phyloP scores from a whole-genome alignment of 495 filamentous ascomycete genomes.

The Delitschia confertaspora region DNA sequence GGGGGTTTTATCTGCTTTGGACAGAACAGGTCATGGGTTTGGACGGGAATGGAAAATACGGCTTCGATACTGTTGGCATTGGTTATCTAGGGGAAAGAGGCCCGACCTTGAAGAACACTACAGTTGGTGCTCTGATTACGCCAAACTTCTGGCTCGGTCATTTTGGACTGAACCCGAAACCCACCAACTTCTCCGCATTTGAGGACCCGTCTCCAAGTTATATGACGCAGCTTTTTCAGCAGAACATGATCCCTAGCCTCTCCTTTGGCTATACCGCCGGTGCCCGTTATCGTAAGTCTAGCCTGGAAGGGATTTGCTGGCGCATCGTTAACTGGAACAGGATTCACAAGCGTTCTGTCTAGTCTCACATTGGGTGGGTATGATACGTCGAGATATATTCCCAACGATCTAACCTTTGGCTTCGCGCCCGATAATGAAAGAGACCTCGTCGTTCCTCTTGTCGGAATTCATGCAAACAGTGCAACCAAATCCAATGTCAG shows the following conservation, averaged over 20 bases:
- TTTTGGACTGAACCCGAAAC: slow-evolving; percentile 46
- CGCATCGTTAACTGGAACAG: slow-evolving; percentile 25
- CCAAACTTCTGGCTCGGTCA: slow-evolving; percentile 46
- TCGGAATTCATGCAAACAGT: slow-evolving; percentile 35
- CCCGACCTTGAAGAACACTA: slow-evolving; percentile 40
- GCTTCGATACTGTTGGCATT: slow-evolving; percentile 45
- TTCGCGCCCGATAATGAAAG: slow-evolving; percentile 43
- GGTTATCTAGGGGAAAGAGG: slow-evolving; percentile 37
- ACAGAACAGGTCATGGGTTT: slow-evolving; percentile 35
- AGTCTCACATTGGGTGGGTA: slow-evolving; percentile 51
- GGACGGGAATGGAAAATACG: slow-evolving; percentile 38
- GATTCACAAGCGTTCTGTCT: slow-evolving; percentile 42
- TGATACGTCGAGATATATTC: slow-evolving; percentile 43
- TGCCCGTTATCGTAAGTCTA: slow-evolving; percentile 40
- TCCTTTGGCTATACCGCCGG: slow-evolving; percentile 52
- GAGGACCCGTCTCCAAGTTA: slow-evolving; percentile 43
- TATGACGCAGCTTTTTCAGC: slow-evolving; percentile 40
- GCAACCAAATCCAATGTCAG: slow-evolving; percentile 15
- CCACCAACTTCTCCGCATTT: slow-evolving; percentile 41
- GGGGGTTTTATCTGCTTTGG: slow-evolving; percentile 29
- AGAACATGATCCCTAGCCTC: slow-evolving; percentile 42
- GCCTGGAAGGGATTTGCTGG: neutral
- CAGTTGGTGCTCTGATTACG: slow-evolving; percentile 40
- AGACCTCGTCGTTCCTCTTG: slow-evolving; percentile 43
- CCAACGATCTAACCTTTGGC: slow-evolving; percentile 42